A percentile compares a stretch with the other conserved stretches of the same genome.
Evolutionary conservation across 108 stramenopile species (phyloP).

Genomic region (Cylindrotheca closterium): DNA sequence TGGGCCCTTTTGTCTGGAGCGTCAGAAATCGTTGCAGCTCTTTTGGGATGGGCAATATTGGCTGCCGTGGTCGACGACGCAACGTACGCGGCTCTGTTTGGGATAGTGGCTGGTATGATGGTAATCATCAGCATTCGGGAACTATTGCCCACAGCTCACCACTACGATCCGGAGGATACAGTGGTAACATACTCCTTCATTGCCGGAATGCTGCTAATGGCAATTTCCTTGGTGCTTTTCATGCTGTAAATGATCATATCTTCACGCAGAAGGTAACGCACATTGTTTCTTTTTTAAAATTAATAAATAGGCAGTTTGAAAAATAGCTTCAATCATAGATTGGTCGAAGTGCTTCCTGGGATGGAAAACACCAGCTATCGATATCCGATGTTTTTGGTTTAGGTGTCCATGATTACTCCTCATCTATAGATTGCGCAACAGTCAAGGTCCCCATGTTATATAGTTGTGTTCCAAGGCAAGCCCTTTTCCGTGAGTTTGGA

Average conservation of each 20-base stretch:
- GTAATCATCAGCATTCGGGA: conserved; percentile 85
- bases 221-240: conserved; percentile 86
- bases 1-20: conserved; percentile 74
- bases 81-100: conserved; percentile 79
- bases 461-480: too few species aligned
- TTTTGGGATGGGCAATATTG: conserved; percentile 75
- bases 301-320: too few species aligned
- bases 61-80: conserved; percentile 38
- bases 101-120: conserved; percentile 92
- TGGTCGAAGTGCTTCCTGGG: too few species aligned
- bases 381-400: too few species aligned
- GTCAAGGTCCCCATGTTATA: too few species aligned
- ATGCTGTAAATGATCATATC: conserved; percentile 9
- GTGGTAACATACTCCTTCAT: conserved; percentile 86
- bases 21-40: conserved; percentile 78
- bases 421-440: too few species aligned
- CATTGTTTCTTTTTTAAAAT: too few species aligned
- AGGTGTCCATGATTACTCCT: too few species aligned
- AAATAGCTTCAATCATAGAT: too few species aligned
- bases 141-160: conserved; percentile 91
- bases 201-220: conserved; percentile 90
- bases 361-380: too few species aligned
- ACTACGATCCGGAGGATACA: conserved; percentile 89
- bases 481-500: too few species aligned
- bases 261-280: background rate